Evolutionary conservation across 2,329 filamentous ascomycete genomes (phyloP).

Genomic region (Pestalotiopsis sp.): DNA sequence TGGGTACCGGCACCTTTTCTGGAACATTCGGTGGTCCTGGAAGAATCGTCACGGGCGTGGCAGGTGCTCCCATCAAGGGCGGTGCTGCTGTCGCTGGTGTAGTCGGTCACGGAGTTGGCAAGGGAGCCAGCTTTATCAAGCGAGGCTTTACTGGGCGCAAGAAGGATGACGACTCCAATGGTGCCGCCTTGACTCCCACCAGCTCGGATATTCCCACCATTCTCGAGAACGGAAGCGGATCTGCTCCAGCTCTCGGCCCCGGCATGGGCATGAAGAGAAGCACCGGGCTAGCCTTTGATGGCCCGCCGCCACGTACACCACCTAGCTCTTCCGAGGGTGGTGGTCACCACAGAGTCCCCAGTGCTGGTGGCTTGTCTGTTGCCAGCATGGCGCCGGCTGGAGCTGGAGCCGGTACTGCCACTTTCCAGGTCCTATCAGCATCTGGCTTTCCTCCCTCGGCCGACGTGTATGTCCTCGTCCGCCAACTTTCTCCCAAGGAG

Average conservation of each 20-base stretch:
- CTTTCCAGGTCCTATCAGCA: slow-evolving; percentile 78
- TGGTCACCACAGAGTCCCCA: slow-evolving; percentile 54
- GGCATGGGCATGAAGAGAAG: slow-evolving; percentile 42
- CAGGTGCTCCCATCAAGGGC: slow-evolving; percentile 91
- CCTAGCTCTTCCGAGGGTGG: slow-evolving; percentile 35
- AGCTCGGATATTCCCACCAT: slow-evolving; percentile 42
- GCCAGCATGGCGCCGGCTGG: slow-evolving; percentile 62
- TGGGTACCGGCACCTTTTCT: slow-evolving; percentile 90
- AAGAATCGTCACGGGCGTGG: slow-evolving; percentile 79
- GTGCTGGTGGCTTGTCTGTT: slow-evolving; percentile 65
- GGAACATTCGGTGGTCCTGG: slow-evolving; percentile 86
- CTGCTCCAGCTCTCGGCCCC: slow-evolving; percentile 17
- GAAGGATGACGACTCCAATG: slow-evolving; percentile 61
- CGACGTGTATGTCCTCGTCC: slow-evolving; percentile 77
- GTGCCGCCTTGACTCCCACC: slow-evolving; percentile 39
- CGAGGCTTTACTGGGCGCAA: slow-evolving; percentile 78
- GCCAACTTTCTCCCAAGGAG: slow-evolving; percentile 64
- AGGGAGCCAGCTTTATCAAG: slow-evolving; percentile 87
- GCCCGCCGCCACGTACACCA: slow-evolving; percentile 25
- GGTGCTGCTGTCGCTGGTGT: slow-evolving; percentile 72
- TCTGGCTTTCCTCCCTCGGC: slow-evolving; percentile 73
- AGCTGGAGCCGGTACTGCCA: slow-evolving; percentile 71
- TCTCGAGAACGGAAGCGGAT: slow-evolving; percentile 40
- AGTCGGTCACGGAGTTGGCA: slow-evolving; percentile 78
- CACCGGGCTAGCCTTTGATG: slow-evolving; percentile 34